A percentile compares a stretch with the other conserved stretches of the same genome.
Evolutionary conservation across 1,139 yeast species (phyloP).

Genomic region (Wickerhamomyces sp.): DNA sequence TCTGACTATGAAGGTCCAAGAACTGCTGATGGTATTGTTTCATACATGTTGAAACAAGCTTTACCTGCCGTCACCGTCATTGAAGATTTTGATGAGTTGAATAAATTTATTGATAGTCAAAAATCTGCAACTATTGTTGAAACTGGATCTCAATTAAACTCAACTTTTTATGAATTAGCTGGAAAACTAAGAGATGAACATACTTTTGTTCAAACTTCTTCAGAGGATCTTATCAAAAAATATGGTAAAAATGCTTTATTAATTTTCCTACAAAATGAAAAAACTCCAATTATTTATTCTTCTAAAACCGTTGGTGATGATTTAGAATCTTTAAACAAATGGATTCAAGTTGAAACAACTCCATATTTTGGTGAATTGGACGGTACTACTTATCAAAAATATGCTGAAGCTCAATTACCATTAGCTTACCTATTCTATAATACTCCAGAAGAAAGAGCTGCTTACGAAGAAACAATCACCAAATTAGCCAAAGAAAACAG

Average conservation of each 20-base stretch:
- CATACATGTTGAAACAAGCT: conserved; percentile 77
- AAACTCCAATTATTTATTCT: conserved; percentile 39
- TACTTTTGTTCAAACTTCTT: conserved; percentile 54
- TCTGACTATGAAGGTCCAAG: conserved; percentile 81
- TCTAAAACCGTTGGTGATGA: conserved; percentile 31
- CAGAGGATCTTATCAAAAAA: conserved; percentile 40
- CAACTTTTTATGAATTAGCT: conserved; percentile 52
- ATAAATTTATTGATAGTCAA: conserved; percentile 42
- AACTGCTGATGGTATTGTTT: conserved; percentile 69
- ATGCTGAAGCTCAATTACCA: conserved; percentile 71
- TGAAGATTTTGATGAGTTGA: conserved; percentile 43
- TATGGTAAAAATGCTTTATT: conserved; percentile 37
- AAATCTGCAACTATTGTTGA: conserved; percentile 49
- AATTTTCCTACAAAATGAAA: conserved; percentile 22
- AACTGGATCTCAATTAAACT: conserved; percentile 34
- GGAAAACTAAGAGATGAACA: conserved; percentile 53
- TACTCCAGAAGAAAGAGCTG: conserved; percentile 59
- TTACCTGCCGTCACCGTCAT: conserved; percentile 70
- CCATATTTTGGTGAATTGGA: conserved; percentile 91
- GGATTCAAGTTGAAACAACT: conserved; percentile 64
- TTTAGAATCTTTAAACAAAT: conserved; percentile 39
- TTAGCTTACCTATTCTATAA: conserved; percentile 85
- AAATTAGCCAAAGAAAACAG: conserved; percentile 69
- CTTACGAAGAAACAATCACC: conserved; percentile 45
- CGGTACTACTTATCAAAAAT: conserved; percentile 72